Percentiles rank a stretch among this genome's conserved stretches.
Evolutionary conservation across 2,329 filamentous ascomycete species (phyloP).

Genomic region (Alternaria brassicicola): DNA sequence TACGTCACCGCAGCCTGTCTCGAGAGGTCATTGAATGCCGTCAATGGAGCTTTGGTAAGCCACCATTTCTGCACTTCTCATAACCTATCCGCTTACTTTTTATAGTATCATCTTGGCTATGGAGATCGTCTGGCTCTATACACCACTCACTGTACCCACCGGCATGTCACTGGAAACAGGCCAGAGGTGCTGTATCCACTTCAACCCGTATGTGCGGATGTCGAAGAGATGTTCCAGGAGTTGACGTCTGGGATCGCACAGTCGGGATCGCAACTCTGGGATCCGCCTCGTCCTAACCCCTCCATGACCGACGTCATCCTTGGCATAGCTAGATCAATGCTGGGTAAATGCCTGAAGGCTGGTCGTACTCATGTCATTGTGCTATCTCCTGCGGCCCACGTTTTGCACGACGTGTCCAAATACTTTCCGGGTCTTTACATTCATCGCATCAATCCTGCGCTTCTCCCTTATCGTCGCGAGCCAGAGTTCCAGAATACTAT

Average conservation of each 20-base stretch:
- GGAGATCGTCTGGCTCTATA: conserved; percentile 40
- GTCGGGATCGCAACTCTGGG: conserved; percentile 32
- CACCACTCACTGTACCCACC: conserved; percentile 41
- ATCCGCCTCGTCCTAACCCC: conserved; percentile 38
- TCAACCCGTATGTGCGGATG: conserved; percentile 16
- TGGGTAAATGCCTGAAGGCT: conserved; percentile 15
- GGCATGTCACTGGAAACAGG: conserved; percentile 30
- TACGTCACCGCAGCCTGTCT: conserved; percentile 38
- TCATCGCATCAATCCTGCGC: conserved; percentile 38
- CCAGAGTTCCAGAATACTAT: conserved; percentile 17
- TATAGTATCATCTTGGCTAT: conserved; percentile 19
- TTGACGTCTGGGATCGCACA: conserved; percentile 25
- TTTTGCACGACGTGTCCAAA: conserved; percentile 32
- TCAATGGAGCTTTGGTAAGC: conserved; percentile 21
- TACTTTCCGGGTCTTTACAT: conserved; percentile 28
- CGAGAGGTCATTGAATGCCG: conserved; percentile 23
- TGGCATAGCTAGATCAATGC: conserved; percentile 30
- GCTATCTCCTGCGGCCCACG: conserved; percentile 31
- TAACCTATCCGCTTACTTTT: conserved; percentile 3
- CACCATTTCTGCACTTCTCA: background rate
- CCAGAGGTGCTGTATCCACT: conserved; percentile 37
- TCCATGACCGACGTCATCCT: conserved; percentile 36
- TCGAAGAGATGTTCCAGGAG: conserved; percentile 23
- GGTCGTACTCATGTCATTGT: conserved; percentile 36
- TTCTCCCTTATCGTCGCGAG: conserved; percentile 27